These are phyloP conservation scores for Elongisporangium prolatum DNA, from an alignment of 352 stramenopile species.

Conservation along the genomic window DNA sequence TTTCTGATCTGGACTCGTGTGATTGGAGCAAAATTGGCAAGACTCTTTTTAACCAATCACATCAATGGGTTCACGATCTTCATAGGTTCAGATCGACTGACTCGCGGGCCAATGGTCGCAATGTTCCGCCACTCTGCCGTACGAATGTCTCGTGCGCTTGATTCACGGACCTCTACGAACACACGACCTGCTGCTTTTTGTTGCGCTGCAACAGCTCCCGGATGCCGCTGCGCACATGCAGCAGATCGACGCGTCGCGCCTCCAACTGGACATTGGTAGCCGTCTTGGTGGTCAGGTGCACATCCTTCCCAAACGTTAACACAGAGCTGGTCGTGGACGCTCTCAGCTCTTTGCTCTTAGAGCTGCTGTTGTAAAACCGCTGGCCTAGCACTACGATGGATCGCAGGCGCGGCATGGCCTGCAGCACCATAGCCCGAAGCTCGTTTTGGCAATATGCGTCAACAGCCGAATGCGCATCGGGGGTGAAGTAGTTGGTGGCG, in stretches of 20 bases:
- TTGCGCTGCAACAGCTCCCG: constrained; percentile 32
- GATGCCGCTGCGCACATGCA: constrained; percentile 26
- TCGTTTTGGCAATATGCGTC: constrained; percentile 67
- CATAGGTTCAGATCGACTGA: neutral
- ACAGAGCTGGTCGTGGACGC: constrained; percentile 32
- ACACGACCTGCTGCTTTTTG: neutral
- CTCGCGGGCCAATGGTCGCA: neutral
- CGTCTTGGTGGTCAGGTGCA: constrained; percentile 53
- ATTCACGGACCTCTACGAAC: neutral
- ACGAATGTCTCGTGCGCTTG: neutral
- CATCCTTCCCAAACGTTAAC: constrained; percentile 61
- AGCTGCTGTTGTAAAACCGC: constrained; percentile 47
- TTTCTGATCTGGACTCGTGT: neutral
- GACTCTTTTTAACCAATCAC: neutral
- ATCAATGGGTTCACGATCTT: neutral
- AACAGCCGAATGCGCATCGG: constrained; percentile 18
- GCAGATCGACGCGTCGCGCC: constrained; percentile 44
- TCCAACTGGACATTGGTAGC: constrained; percentile 51
- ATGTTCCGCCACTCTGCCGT: neutral
- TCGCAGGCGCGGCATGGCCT: constrained; percentile 14
- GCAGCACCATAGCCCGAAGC: constrained; percentile 38
- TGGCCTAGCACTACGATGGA: constrained; percentile 49
- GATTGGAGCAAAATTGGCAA: neutral
- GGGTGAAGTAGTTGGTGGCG: constrained; percentile 22
- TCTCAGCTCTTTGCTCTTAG: neutral